Base-by-base conservation (phyloP, 1,139 yeast genomes). In the Scheffersomyces cryptocercus region DNA sequence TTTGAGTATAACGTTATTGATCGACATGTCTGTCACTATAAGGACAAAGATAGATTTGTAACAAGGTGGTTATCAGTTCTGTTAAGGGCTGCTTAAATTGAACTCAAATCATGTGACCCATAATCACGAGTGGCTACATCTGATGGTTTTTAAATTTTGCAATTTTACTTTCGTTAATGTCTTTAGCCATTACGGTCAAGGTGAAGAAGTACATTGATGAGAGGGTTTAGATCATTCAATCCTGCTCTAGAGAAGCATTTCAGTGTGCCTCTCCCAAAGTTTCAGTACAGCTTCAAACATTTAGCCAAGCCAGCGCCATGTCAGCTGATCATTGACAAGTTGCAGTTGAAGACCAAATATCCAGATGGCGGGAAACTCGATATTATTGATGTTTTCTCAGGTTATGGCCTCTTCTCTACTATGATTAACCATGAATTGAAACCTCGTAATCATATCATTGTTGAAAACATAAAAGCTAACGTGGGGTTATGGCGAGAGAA, bases 351-450 rank as follows among this genome's bases (percentile, higher is more conserved):
- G 31, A 44, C 59, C 3, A 64, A 67, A 34, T 84, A 82, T 51
- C 68, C 75, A 4, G 54, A 68, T 41, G 58, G 70, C 7, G 40
- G 60, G n/a, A 60, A 68, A 13, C 66, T 84, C 13, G 81, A 85
- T 43, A 77, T 88, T 3, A 57, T 88, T 5, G 96, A 88, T 53
- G 73, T 82, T 12, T 84, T 84, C 56, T 75, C 89, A 0, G 79
- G 82, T 1, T 68, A 67, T 36, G 85, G 86, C 4, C 55, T 77
- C 5, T 68, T 81, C 33, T 72, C 85, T 0, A 69, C 71, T 41
- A 79, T 81, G 60, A 59, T 88, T 28, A 75, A 85, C 58, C 70
- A 80, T 42, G 74, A 70, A 36, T 62, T 84, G 35, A 65, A 74
- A 37, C 96, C 96, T 0, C 61, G 70, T 40, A 78, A 72, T 30